These are phyloP conservation scores for Rhodamnia rubescens DNA, from an alignment of 345 rosid genomes.

Conservation along the genomic window DNA sequence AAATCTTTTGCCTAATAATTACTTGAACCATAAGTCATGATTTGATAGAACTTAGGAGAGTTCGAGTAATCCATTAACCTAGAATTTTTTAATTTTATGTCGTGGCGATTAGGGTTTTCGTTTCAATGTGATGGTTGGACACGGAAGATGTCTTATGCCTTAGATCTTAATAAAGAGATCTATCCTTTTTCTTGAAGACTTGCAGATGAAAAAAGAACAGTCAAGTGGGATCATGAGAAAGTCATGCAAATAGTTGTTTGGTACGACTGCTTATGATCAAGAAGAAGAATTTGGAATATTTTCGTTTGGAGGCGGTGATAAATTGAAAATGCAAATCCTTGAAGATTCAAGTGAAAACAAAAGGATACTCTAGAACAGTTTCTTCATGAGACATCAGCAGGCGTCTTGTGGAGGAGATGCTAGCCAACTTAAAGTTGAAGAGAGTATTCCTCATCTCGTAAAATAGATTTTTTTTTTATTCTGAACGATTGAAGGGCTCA, in stretches of 20 bases:
- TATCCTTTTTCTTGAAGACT: neutral
- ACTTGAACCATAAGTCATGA: no score
- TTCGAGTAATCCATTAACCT: no score
- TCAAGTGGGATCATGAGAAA: neutral
- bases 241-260: neutral
- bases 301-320: neutral
- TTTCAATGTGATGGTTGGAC: neutral
- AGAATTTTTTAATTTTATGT: no score
- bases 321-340: neutral
- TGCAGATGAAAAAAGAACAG: neutral
- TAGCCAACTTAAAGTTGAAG: neutral
- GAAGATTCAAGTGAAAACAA: neutral
- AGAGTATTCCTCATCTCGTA: neutral
- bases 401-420: neutral
- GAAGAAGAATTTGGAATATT: no score
- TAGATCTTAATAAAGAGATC: neutral
- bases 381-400: neutral
- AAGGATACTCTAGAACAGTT: neutral
- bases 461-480: no score
- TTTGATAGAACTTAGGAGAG: no score
- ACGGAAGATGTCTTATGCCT: neutral
- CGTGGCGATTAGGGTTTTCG: neutral
- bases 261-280: neutral
- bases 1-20: no score
- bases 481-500: neutral